phyloP scores from a whole-genome alignment of 176 grass and related monocot genomes.

The Elaeis guineensis region DNA sequence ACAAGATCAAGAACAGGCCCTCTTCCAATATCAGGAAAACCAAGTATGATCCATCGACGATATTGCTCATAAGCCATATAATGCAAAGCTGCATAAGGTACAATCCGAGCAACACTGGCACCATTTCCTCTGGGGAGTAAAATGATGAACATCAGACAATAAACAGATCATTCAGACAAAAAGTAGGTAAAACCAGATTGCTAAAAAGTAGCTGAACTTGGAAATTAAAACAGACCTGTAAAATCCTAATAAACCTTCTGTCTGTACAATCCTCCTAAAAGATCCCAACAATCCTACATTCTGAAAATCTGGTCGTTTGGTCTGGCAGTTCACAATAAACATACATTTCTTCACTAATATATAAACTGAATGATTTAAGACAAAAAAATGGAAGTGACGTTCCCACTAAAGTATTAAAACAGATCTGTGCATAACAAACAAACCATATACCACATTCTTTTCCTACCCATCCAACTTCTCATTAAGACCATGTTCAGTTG shows the following conservation, averaged over 20 bases:
- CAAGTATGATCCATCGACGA: conserved; percentile 80
- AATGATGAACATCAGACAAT: conserved; percentile 6
- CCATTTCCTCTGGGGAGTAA: conserved; percentile 66
- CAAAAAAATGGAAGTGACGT: no score
- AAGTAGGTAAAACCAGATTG: background rate
- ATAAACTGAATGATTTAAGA: no score
- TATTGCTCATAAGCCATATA: conserved; percentile 99
- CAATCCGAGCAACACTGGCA: conserved; percentile 86
- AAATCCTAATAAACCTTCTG: conserved; percentile 90
- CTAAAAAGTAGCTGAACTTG: background rate
- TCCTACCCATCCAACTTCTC: no score
- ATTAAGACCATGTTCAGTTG: no score
- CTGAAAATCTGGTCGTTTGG: conserved; percentile 77
- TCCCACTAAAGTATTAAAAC: no score
- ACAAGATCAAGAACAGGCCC: conserved; percentile 87
- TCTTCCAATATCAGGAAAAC: conserved; percentile 67
- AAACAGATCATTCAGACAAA: conserved; percentile 7
- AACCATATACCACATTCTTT: no score
- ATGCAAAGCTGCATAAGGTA: conserved; percentile 95
- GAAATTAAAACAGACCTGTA: conserved; percentile 55
- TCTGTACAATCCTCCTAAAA: conserved; percentile 68
- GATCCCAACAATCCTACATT: conserved; percentile 76
- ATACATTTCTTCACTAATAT: background rate
- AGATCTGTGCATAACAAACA: no score
- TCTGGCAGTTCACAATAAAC: conserved; percentile 35